Percentiles rank a stretch among this genome's conserved stretches.
Conservation (phyloP, 73 alveolate genomes). For the Durusdinium trenchii region DNA sequence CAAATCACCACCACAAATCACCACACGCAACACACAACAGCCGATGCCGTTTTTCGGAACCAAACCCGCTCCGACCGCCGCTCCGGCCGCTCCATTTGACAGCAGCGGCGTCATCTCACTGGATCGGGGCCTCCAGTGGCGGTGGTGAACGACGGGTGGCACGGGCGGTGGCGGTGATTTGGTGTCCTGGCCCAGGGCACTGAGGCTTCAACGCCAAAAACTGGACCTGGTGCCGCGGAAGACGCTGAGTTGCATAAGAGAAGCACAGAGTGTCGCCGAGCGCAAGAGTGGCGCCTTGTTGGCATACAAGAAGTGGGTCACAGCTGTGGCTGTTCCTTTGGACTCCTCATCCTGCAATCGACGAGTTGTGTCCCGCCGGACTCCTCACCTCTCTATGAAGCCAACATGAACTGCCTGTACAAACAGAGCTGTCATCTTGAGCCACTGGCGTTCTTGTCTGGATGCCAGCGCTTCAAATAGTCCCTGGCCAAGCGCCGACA, state of each 20-base stretch:
- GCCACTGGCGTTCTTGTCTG: constrained; percentile 4
- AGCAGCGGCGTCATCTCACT: constrained; percentile 36
- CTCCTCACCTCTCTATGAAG: not conserved
- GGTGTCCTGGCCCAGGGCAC: not conserved
- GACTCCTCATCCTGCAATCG: not conserved
- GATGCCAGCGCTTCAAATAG: constrained; percentile 48
- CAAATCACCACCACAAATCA: too few species aligned
- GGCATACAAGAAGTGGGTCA: constrained; percentile 20
- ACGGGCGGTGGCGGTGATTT: not conserved
- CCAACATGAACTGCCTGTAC: not conserved
- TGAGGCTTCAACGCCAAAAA: not conserved
- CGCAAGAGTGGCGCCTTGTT: not conserved
- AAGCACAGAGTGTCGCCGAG: too few species aligned
- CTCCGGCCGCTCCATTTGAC: not conserved
- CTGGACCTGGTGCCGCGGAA: not conserved
- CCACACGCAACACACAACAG: not conserved
- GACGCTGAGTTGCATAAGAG: not conserved
- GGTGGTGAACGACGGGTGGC: not conserved
- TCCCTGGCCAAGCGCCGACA: not conserved
- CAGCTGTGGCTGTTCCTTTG: constrained; percentile 60
- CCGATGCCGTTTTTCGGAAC: not conserved
- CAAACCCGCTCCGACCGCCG: not conserved
- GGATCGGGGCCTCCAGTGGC: not conserved
- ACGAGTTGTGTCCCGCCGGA: not conserved
- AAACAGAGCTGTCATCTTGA: not conserved